phyloP scores from a whole-genome alignment of 768 basidiomycete species.

The Pleurotus ostreatus region DNA sequence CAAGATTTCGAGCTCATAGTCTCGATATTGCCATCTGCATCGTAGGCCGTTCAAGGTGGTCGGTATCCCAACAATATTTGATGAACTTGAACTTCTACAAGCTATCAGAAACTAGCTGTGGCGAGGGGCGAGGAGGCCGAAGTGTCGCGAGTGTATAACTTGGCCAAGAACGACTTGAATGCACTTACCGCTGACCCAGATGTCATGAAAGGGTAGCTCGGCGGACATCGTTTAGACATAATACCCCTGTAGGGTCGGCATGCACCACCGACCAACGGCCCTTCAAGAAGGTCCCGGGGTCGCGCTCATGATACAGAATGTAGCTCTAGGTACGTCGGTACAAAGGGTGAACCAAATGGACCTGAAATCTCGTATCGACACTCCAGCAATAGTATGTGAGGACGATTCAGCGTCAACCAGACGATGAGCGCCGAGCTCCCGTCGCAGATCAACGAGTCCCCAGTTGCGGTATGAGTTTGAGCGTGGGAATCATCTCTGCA shows the following conservation, averaged over 20 bases:
- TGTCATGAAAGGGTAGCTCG: slow-evolving; percentile 4
- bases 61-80: slow-evolving; percentile 6
- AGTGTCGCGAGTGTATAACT: not conserved
- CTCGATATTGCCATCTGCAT: not conserved
- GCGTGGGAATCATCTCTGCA: too few relatives aligned
- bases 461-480: too few relatives aligned
- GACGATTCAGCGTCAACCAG: too few relatives aligned
- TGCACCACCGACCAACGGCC: slow-evolving; percentile 18
- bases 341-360: too few relatives aligned
- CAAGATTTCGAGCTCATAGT: not conserved
- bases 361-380: too few relatives aligned
- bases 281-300: not conserved
- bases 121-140: not conserved
- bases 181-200: not conserved
- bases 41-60: slow-evolving; percentile 3
- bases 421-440: too few relatives aligned
- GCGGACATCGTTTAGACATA: slow-evolving; percentile 7
- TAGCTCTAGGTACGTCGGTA: not conserved
- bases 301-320: slow-evolving; percentile 6
- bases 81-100: slow-evolving; percentile 9
- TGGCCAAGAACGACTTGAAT: not conserved
- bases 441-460: too few relatives aligned
- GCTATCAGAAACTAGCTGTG: not conserved
- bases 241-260: slow-evolving; percentile 30
- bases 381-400: too few relatives aligned